Base-by-base conservation (phyloP, 305 asterid genomes). In the Fraxinus paxiana region DNA sequence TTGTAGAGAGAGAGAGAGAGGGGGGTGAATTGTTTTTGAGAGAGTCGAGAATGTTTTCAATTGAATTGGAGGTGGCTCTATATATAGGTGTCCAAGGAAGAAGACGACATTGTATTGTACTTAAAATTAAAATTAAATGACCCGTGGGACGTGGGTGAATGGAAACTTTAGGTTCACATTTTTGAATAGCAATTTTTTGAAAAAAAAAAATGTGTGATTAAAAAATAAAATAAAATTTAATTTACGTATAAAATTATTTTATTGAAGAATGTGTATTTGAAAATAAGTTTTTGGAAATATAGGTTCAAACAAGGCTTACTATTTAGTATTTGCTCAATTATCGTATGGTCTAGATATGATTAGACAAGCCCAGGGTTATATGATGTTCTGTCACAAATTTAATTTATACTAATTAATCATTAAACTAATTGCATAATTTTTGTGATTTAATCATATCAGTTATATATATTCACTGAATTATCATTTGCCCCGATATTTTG, bases 61-160 rank as follows among this genome's bases (percentile, higher is more conserved):
- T 38, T 86, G 85, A 88, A 83, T 75, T 73, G 34, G 82, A 65
- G 81, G 48, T 35, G 76, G 75, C 35, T 31, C 34, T 83, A 87
- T 87, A 78, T 87, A 85, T 72, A 87, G 83, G 35, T 46, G 41
- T 54, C 6, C 0, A 12, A 15, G 75, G 48, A 5, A 48, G 71
- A 26, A 76, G 56, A 67, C 17, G 26, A 9, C 79, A 61, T 5
- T 59, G 8, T 48, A 30, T 81, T 81, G 83, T 81, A 83, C 84
- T 35, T 84, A 37, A 34, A 34, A 34, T 35, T 84, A 37, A 34
- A 34, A 34, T 77, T 17, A 51, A 72, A 73, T 26, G 87, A 76
- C 77, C 59, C 13, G 51, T 35, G 5, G 31, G 80, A 46, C 13
- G 51, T 35, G 5, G 31, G 80, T 81, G 67, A 56, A 73, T 10